Base-by-base conservation (phyloP, 2,329 filamentous ascomycete species). In the Chalaropsis thielavioides region DNA sequence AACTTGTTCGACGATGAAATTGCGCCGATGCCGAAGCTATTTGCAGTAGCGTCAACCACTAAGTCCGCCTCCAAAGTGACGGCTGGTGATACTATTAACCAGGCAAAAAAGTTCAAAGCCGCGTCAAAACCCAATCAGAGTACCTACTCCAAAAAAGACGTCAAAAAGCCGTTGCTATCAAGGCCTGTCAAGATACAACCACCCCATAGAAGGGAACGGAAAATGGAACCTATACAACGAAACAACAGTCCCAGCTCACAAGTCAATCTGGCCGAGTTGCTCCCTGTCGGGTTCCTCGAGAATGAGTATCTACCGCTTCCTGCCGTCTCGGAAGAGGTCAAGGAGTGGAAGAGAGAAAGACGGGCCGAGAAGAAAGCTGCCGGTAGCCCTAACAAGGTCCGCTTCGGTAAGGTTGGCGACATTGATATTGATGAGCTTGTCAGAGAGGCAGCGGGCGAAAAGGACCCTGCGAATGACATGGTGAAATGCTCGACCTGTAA, bases 401-500 rank as follows among this genome's bases (percentile, higher is more conserved):
- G 15, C n/a, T 58, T 58, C 38, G 54, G 54, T 7, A 58, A 58
- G 31, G 24, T 58, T n/a, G 54, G 54, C 11, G 54, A 58, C 11
- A 19, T 58, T 7, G 54, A 58, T 58, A 58, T 58, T 38, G 54
- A 58, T 19, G 54, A 58, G 54, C 54, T 58, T 38, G 54, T 58
- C 17, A 58, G 54, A 58, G 54, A 58, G 54, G 54, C 54, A 10
- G 54, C 54, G 38, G 54, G 31, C 13, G 54, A 58, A 27, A 58
- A 61, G 35, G 31, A 49, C 8, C 27, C 61, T 15, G 19, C 40
- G 3, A 49, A 62, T 31, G 62, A 63, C 13, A 64, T 51, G 59
- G 43, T 64, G 38, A 46, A 62, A 17, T 92, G 89, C 71, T 85
- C 87, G 0, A 82, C 89, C 76, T 92, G 89, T 72, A 79, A 82